A percentile compares a stretch with the other conserved stretches of the same genome.
Conservation (phyloP, 2,329 filamentous ascomycete genomes). For the Xylariaceae sp. region DNA sequence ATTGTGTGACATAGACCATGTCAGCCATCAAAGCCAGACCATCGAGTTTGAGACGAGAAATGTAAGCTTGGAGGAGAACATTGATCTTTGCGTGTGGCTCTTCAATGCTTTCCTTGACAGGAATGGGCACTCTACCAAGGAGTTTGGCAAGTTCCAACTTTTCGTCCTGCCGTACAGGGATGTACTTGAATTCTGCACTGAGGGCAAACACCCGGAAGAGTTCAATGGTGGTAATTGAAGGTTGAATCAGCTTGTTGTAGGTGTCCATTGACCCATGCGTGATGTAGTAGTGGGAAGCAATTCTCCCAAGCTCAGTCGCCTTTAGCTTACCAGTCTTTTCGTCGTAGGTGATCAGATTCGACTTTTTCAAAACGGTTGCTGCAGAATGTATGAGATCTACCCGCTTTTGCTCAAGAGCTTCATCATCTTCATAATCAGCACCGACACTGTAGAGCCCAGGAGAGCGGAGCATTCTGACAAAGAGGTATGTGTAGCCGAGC, state of each 20-base stretch:
- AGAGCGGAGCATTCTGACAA: slow-evolving; percentile 95
- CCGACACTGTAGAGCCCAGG: slow-evolving; percentile 95
- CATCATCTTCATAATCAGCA: slow-evolving; percentile 92
- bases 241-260: slow-evolving; percentile 94
- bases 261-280: slow-evolving; percentile 95
- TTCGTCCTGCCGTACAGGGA: slow-evolving; percentile 95
- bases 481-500: slow-evolving; percentile 98
- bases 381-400: slow-evolving; percentile 98
- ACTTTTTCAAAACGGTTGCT: slow-evolving; percentile 83
- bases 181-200: slow-evolving; percentile 98
- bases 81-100: slow-evolving; percentile 98
- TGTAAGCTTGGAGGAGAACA: slow-evolving; percentile 93
- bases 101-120: slow-evolving; percentile 96
- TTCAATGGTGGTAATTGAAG: slow-evolving; percentile 91
- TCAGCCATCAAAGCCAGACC: slow-evolving; percentile 97
- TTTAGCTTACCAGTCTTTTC: slow-evolving; percentile 89
- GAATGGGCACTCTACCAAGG: slow-evolving; percentile 87
- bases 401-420: slow-evolving; percentile 90
- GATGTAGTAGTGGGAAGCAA: slow-evolving; percentile 98
- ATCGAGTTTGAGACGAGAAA: slow-evolving; percentile 91
- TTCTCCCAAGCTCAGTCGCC: slow-evolving; percentile 90
- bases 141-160: slow-evolving; percentile 95
- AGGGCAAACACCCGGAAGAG: slow-evolving; percentile 95
- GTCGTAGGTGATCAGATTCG: slow-evolving; percentile 91
- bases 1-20: slow-evolving; percentile 98